Evolutionary conservation across 495 filamentous ascomycete genomes (phyloP), one percentile per base, ranked within the genome.

Genomic region (Aspergillus cristatus): DNA sequence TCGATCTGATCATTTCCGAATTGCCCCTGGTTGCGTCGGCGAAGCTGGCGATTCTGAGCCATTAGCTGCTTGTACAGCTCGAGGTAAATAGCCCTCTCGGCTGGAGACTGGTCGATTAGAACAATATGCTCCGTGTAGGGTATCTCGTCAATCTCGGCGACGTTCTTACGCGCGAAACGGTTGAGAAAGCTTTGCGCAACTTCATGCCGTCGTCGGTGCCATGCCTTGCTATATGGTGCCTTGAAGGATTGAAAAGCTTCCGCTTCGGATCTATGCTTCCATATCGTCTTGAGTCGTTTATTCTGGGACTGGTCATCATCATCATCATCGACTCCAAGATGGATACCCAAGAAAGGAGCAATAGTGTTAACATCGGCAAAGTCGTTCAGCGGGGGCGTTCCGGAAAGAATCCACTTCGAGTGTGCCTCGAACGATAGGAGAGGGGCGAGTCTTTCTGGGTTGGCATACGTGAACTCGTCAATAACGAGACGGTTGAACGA

Each of bases 381-480:
- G 29, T 73, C 68, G 4, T 56, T 56, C 0, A 81, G 51, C 1
- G 63, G 63, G 0, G 81, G 82, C 1, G 82, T 86, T 2, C 74
- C 82, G 0, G 81, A 84, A 1, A 86, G 54, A 15, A 81, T 60
- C 82, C 82, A 86, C 38, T 72, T 75, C 7, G 71, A 70, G 32
- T 62, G 58, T 17, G 74, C 67, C 5, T 65, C 41, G 1, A 77
- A 37, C 1, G 48, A 45, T 1, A 53, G 39, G 3, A 75, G 37
- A 4, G 57, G 39, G 0, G 45, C 34, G 17, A 55, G 51, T 26
- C 54, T 47, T 5, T 60, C 45, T 14, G 59, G 45, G 11, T 67
- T 57, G 25, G 67, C 52, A 45, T 82, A 81, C 1, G 77, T 75
- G 52, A 74, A 85, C 37, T 86, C 82, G 47, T 86, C 82, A 31